Percentiles rank a stretch among this genome's conserved stretches.
phyloP scores from a whole-genome alignment of 805 yeast species.

The Metschnikowia similis region DNA sequence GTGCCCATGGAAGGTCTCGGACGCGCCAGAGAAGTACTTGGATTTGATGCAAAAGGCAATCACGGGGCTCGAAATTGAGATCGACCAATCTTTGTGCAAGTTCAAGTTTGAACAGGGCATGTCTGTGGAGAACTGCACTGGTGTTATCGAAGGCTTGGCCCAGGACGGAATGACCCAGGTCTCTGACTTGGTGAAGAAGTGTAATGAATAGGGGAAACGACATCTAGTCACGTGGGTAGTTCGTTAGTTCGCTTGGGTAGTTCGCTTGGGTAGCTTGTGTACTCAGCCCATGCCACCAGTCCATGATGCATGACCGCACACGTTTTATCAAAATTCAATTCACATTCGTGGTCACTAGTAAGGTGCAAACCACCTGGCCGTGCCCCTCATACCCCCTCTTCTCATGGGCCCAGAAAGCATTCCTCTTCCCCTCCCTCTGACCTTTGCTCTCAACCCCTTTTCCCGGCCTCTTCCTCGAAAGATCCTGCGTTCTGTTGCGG shows the following conservation, averaged over 20 bases:
- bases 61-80: slow-evolving; percentile 52
- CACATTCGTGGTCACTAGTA: slow-evolving; percentile 3
- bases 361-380: slow-evolving; percentile 8
- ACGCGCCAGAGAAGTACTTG: slow-evolving; percentile 51
- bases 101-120: slow-evolving; percentile 56
- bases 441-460: slow-evolving; percentile 5
- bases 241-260: no score
- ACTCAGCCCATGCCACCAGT: neutral
- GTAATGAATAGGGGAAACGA: slow-evolving; percentile 8
- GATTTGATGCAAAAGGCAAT: slow-evolving; percentile 45
- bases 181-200: slow-evolving; percentile 20
- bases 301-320: neutral
- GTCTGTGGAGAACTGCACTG: slow-evolving; percentile 42
- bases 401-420: slow-evolving; percentile 6
- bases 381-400: slow-evolving; percentile 11
- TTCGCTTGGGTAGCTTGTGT: neutral
- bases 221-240: no score
- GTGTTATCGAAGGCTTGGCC: slow-evolving; percentile 46
- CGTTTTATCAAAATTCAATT: neutral
- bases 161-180: slow-evolving; percentile 30
- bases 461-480: slow-evolving; percentile 33
- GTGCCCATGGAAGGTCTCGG: slow-evolving; percentile 50
- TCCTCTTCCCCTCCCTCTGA: slow-evolving; percentile 8
- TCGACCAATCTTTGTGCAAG: slow-evolving; percentile 45
- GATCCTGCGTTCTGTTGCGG: slow-evolving; percentile 26